Base-by-base conservation (phyloP, 2,329 filamentous ascomycete species). In the Graphium sp. region DNA sequence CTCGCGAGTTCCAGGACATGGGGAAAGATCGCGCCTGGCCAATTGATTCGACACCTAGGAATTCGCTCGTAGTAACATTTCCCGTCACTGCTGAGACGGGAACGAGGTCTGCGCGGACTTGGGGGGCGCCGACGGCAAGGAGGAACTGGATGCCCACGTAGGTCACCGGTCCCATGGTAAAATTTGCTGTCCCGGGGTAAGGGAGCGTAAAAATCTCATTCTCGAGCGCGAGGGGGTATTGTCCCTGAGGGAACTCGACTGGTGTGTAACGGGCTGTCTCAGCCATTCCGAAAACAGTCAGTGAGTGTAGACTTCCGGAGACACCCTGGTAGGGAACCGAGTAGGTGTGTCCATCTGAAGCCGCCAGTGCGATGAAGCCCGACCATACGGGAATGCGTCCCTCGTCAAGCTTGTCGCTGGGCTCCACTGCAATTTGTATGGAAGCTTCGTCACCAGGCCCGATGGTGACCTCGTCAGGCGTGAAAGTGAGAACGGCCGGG, bases 1-100 rank as follows among this genome's bases (percentile, higher is more conserved):
- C 41, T 33, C 48, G 45, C 6, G 43, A 32, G 19, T 33, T 36
- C 37, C 37, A 50, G 39, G 53, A 43, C 22, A 12, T 32, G 0
- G 64, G 64, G 27, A 56, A 60, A 14, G 41, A 46, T 10, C 45
- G 42, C n/a, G 58, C 43, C 37, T 56, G 47, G 5, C 60, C 60
- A 9, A 64, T 39, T 7, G 49, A 48, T 35, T 45, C 51, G 35
- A 52, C 44, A 28, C 55, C 59, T 4, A 55, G 40, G 13, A 43
- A 33, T 29, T 53, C 44, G 6, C 39, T 44, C 3, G 44, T 45
- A n/a, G n/a, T n/a, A n/a, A n/a, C n/a, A n/a, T n/a, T n/a, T n/a
- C n/a, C n/a, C n/a, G n/a, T n/a, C n/a, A n/a, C n/a, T n/a, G n/a
- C n/a, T n/a, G 16, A 39, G 34, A 29, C 49, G 43, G 58, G 52